Conservation (phyloP, 2,329 filamentous ascomycete genomes). For the Arthrobotrys sinensis region DNA sequence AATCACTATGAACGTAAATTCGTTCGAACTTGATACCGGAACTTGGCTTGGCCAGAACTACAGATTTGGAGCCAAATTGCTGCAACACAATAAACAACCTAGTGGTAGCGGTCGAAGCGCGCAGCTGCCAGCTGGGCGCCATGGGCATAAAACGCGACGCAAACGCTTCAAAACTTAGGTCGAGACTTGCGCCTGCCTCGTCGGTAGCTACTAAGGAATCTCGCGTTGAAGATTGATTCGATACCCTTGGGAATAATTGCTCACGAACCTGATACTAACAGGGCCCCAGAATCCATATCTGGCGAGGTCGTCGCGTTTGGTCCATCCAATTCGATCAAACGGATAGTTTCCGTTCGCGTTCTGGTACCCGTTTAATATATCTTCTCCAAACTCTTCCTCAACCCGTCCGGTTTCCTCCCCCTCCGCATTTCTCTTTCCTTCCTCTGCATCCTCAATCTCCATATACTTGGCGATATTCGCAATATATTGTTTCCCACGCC, state of each 20-base stretch:
- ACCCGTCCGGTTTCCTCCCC: neutral
- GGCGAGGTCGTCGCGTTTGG: neutral
- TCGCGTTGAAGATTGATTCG: constrained; percentile 9
- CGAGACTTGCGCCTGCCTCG: too few relatives aligned
- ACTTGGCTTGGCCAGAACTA: too few relatives aligned
- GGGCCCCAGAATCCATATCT: constrained; percentile 20
- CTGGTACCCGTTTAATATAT: neutral
- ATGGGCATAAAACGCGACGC: too few relatives aligned
- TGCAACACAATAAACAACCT: too few relatives aligned
- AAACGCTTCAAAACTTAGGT: too few relatives aligned
- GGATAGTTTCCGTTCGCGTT: neutral
- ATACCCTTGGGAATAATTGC: constrained; percentile 10
- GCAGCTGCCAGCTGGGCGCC: too few relatives aligned
- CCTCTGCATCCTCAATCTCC: too few relatives aligned
- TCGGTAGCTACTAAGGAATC: neutral
- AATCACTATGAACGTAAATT: too few relatives aligned
- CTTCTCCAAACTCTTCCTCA: neutral
- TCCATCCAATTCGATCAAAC: neutral
- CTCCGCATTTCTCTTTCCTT: neutral
- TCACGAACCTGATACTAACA: constrained; percentile 17
- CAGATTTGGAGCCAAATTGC: too few relatives aligned
- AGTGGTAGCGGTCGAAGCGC: too few relatives aligned
- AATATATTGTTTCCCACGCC: constrained; percentile 13
- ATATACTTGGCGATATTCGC: neutral
- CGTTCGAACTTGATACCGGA: too few relatives aligned